A percentile compares a stretch with the other conserved stretches of the same genome.
These are phyloP conservation scores for Wallacemonas sp. DNA, from an alignment of 208 protist species.

Conservation along the genomic window DNA sequence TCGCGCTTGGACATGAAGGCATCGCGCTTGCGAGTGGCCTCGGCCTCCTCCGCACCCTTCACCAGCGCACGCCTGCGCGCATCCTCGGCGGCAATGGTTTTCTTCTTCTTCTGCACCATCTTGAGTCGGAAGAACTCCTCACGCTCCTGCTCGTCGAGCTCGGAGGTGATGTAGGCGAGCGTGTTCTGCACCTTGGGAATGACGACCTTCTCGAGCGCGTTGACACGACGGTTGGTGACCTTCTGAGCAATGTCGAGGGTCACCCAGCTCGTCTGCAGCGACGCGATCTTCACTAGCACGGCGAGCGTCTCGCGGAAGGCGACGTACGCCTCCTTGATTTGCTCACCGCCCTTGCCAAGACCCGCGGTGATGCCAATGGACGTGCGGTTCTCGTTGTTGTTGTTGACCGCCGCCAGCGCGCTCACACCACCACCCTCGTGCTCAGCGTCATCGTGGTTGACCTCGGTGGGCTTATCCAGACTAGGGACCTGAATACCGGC, in stretches of 20 bases:
- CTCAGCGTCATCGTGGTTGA: slow-evolving; percentile 18
- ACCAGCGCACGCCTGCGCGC: slow-evolving; percentile 40
- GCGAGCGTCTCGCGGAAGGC: slow-evolving; percentile 93
- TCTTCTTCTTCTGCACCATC: slow-evolving; percentile 98
- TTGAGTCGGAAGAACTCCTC: slow-evolving; percentile 99
- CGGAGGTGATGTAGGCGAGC: slow-evolving; percentile 97
- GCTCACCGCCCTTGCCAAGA: slow-evolving; percentile 96
- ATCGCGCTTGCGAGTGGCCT: slow-evolving; percentile 17
- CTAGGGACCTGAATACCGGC: slow-evolving; percentile 98
- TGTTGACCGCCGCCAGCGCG: slow-evolving; percentile 3
- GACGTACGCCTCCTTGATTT: slow-evolving; percentile 90
- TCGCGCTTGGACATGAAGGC: slow-evolving; percentile 34
- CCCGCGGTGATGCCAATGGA: slow-evolving; percentile 75
- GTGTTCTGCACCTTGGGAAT: slow-evolving; percentile 98
- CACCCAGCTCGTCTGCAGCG: slow-evolving; percentile 97
- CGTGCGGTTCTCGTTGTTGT: neutral
- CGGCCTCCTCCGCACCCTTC: slow-evolving; percentile 33
- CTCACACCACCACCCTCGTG: slow-evolving; percentile 9
- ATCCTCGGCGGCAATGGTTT: slow-evolving; percentile 52
- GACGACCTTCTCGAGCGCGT: slow-evolving; percentile 99
- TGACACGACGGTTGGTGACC: slow-evolving; percentile 99
- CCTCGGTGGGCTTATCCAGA: slow-evolving; percentile 77
- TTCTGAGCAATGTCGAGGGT: slow-evolving; percentile 98
- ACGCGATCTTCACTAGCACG: slow-evolving; percentile 95
- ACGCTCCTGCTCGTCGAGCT: slow-evolving; percentile 99